Conservation (phyloP, 495 filamentous ascomycete genomes). For the Pyrenula aspistea region DNA sequence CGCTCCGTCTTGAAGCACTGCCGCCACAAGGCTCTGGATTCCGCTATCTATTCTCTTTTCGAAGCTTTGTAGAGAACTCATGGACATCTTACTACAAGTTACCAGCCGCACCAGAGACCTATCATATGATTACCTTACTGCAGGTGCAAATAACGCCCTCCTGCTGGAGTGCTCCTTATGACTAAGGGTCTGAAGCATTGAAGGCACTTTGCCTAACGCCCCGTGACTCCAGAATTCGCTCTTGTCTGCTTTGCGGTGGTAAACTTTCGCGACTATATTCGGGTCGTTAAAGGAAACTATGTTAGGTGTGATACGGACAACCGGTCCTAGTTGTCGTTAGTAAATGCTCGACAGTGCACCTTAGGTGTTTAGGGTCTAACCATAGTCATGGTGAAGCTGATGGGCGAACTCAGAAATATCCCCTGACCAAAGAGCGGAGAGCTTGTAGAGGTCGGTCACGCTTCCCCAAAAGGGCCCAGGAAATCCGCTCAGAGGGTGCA, state of each 20-base stretch:
- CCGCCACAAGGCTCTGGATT: no score
- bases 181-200: slow-evolving; percentile 35
- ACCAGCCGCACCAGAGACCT: slow-evolving; percentile 40
- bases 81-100: no score
- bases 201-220: slow-evolving; percentile 32
- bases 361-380: no score
- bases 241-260: slow-evolving; percentile 43
- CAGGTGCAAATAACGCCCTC: slow-evolving; percentile 20
- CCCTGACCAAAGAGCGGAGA: no score
- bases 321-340: slow-evolving; percentile 21
- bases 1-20: slow-evolving; percentile 35
- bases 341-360: neutral
- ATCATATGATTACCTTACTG: slow-evolving; percentile 10
- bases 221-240: slow-evolving; percentile 40
- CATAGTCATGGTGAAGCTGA: slow-evolving; percentile 1
- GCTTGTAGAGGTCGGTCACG: slow-evolving; percentile 38
- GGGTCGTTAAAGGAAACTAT: slow-evolving; percentile 32
- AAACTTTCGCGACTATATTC: slow-evolving; percentile 34
- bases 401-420: neutral
- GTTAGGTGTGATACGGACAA: slow-evolving; percentile 33
- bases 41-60: no score
- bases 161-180: slow-evolving; percentile 35
- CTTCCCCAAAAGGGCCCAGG: slow-evolving; percentile 43
- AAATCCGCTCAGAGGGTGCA: slow-evolving; percentile 35
- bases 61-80: no score